A percentile compares a stretch with the other conserved stretches of the same genome.
Conservation (phyloP, 345 rosid genomes). For the Rhodamnia argentea region DNA sequence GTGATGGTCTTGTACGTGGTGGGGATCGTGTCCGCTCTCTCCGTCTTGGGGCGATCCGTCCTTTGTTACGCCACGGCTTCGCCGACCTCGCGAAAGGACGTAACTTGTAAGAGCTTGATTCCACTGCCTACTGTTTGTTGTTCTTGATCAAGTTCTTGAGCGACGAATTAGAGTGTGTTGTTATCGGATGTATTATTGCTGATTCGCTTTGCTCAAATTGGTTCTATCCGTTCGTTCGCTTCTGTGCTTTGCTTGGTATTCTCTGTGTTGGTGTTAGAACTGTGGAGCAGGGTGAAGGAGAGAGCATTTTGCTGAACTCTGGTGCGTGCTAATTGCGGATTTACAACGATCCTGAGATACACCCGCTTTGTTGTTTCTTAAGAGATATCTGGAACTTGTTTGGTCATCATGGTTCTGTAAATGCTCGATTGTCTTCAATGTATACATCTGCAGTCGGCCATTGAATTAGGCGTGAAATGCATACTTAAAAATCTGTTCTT, state of each 20-base stretch:
- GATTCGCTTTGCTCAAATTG: background rate
- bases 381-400: background rate
- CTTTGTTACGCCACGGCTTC: conserved; percentile 45
- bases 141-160: background rate
- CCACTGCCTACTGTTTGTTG: background rate
- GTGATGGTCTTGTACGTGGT: conserved; percentile 65
- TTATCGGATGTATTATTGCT: background rate
- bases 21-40: conserved; percentile 62
- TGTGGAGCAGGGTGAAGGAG: background rate
- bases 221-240: background rate
- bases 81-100: conserved; percentile 21
- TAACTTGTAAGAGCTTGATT: conserved; percentile 34
- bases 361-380: background rate
- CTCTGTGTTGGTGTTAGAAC: background rate
- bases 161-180: background rate
- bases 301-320: background rate
- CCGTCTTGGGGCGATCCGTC: conserved; percentile 53
- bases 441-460: background rate
- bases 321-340: background rate
- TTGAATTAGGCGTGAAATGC: background rate
- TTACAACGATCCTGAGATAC: background rate
- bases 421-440: background rate
- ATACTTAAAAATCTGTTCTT: background rate
- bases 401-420: background rate
- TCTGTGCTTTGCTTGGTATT: background rate